Base-by-base conservation (phyloP, 177 flowering plant species). In the Vitis hybrid region DNA sequence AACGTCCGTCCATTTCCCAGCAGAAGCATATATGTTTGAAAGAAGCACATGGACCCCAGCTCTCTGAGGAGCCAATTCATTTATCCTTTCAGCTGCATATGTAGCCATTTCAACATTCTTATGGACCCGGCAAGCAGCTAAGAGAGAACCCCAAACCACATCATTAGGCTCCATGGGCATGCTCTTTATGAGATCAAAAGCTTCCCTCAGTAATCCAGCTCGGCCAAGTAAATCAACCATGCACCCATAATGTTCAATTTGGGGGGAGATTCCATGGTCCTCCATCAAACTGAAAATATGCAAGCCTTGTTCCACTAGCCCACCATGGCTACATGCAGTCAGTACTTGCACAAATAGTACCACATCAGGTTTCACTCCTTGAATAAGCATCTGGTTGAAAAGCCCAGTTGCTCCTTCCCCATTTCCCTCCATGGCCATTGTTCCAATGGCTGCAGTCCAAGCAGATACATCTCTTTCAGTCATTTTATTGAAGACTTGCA, bases 211-310 rank as follows among this genome's bases (percentile, higher is more conserved):
- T 59, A 79, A 11, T 11, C 94, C 94, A 21, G 97, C 87, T 5
- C 92, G 88, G 41, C 94, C 92, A 3, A 89, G 83, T 51, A 91
- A 54, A 78, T 90, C 91, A 63, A 91, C 89, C 80, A 90, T 79
- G 76, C 94, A 91, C 0, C 90, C 92, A 66, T 88, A 87, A 57
- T 90, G 97, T 3, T 78, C 84, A 58, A 83, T 55, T 27, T 79
- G 72, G 1, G 94, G 92, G 9, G 73, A 27, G 13, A 87, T 67
- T 8, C 82, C 83, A 70, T 88, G 72, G 11, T 75, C 68, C 64
- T 64, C 73, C 90, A 91, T 89, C 11, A 78, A 78, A 46, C 60
- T 52, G 71, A 91, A 90, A 61, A 79, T 21, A 4, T 63, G 49
- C 74, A 49, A 10, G 24, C 96, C 96, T 74, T 87, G 71, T 17